Evolutionary conservation across 331 rosid genomes (phyloP), one percentile per base, ranked within the genome.

Genomic region (Cydonia oblonga): DNA sequence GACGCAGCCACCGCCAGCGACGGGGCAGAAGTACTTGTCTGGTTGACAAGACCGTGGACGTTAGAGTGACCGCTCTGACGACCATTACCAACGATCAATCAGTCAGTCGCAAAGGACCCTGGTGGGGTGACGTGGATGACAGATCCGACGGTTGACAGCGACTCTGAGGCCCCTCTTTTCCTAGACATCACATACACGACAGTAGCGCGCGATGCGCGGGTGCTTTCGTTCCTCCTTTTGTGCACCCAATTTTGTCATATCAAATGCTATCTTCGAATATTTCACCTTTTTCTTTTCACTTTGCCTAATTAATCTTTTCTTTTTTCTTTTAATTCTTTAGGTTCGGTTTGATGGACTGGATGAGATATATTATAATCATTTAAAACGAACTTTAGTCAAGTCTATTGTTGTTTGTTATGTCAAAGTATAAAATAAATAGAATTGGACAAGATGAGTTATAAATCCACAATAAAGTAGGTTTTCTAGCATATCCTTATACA

Each of bases 151-250:
- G 71, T 57, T 81, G 84, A 87, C 79, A 87, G 49, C 10, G 76
- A 83, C 81, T 23, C 29, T 71, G 58, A 6, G n/a, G 22, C 19
- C 4, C 7, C 18, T 15, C 66, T 26, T 72, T 46, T 29, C 18
- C 29, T 4, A 59, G 35, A 59, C 28, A 28, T 9, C 44, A 29
- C 51, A 24, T 29, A 44, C 30, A 53, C 73, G 81, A 86, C 86
- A 73, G 84, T 71, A 77, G 80, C 95, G 90, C 97, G 92, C 81
- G 85, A 84, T 73, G 88, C 83, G 82, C 96, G 97, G 97, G 96
- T 78, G 90, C 42, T 35, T 4, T 9, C 42, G 2, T 35, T 35
- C 42, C 71, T 71, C 40, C 64, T 74, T 63, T 38, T 5, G 44
- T 66, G 60, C 44, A 33, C 15, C 70, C 77, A 70, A 28, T 52